Evolutionary conservation across 768 basidiomycete species (phyloP).

Genomic region (Piloderma croceum): DNA sequence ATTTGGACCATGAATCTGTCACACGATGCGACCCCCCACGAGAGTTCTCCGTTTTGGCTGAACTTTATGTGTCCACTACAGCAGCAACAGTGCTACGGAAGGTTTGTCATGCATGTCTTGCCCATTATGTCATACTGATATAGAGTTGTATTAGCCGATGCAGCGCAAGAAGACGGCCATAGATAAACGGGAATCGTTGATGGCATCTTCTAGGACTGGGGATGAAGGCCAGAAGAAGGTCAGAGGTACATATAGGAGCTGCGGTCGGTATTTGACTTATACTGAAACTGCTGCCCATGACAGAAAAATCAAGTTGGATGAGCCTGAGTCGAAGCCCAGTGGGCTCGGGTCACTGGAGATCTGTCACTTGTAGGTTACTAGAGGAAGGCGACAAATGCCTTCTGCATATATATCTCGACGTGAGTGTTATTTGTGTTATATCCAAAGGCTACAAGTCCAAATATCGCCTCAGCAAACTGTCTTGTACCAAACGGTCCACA

Average conservation of each 20-base stretch:
- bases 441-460: constrained; percentile 1
- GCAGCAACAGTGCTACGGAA: constrained; percentile 50
- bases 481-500: constrained; percentile 65
- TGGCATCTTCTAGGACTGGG: constrained; percentile 24
- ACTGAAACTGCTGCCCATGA: constrained; percentile 2
- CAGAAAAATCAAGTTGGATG: constrained; percentile 75
- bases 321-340: constrained; percentile 46
- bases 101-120: constrained; percentile 31
- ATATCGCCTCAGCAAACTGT: constrained; percentile 56
- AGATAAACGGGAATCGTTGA: constrained; percentile 36
- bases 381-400: constrained; percentile 65
- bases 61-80: constrained; percentile 55
- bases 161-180: constrained; percentile 54
- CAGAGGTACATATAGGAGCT: constrained; percentile 50
- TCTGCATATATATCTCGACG: constrained; percentile 72
- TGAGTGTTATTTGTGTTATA: constrained; percentile 27
- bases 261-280: background rate
- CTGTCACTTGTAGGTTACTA: constrained; percentile 63
- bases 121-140: constrained; percentile 6
- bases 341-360: constrained; percentile 61
- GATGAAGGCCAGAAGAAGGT: constrained; percentile 48
- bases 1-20: too few species aligned
- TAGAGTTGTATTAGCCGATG: constrained; percentile 32
- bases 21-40: constrained; percentile 19
- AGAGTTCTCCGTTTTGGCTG: constrained; percentile 59